Conservation (phyloP, 495 filamentous ascomycete genomes). For the Penicillium silybi region DNA sequence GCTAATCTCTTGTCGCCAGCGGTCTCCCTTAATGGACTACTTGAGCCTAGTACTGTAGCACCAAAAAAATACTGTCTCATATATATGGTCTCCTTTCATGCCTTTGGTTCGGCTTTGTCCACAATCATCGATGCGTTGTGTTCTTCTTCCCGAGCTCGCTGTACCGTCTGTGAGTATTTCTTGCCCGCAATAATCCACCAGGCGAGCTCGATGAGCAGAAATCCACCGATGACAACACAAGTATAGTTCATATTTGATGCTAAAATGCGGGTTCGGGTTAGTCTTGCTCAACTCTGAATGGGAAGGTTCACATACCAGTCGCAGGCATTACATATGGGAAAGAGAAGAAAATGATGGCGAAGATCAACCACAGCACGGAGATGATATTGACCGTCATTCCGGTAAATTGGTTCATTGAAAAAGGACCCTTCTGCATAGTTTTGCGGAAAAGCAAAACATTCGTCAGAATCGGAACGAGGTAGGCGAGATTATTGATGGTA, state of each 20-base stretch:
- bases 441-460: slow-evolving; percentile 30
- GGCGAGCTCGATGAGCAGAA: slow-evolving; percentile 40
- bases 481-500: slow-evolving; percentile 37
- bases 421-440: slow-evolving; percentile 35
- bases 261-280: not conserved
- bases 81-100: not conserved
- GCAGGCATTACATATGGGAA: slow-evolving; percentile 62
- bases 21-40: no score
- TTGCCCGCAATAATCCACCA: slow-evolving; percentile 40
- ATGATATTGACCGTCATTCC: slow-evolving; percentile 37
- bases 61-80: not conserved
- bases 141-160: slow-evolving; percentile 33
- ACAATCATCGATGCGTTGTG: slow-evolving; percentile 2
- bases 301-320: slow-evolving; percentile 15
- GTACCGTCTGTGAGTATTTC: slow-evolving; percentile 28
- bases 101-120: not conserved
- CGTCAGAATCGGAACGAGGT: slow-evolving; percentile 32
- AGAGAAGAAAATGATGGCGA: slow-evolving; percentile 63
- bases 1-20: no score
- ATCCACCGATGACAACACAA: slow-evolving; percentile 57
- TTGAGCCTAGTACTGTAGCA: no score
- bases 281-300: not conserved
- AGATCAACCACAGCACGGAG: slow-evolving; percentile 31
- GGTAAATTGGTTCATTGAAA: slow-evolving; percentile 20
- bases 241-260: slow-evolving; percentile 69